These are phyloP conservation scores for Xerocomus spinulosus DNA, from an alignment of 768 basidiomycete species.

Conservation along the genomic window DNA sequence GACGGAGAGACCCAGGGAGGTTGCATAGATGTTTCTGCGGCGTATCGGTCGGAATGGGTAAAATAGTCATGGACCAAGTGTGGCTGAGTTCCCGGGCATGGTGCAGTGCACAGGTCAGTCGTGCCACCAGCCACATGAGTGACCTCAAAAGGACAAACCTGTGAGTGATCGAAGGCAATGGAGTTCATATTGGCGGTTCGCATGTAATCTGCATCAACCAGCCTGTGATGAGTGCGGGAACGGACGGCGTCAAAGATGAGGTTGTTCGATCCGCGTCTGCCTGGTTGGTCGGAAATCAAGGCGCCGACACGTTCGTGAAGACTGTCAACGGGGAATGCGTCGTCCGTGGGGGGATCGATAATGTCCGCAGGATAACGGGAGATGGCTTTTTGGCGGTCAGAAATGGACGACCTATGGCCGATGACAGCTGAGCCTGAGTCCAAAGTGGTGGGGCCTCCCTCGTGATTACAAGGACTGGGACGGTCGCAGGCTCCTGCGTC, in stretches of 20 bases:
- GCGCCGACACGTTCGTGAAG: constrained; percentile 11
- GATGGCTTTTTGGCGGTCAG: constrained; percentile 18
- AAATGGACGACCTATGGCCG: constrained; percentile 7
- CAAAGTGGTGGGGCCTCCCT: constrained; percentile 11
- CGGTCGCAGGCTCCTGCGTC: constrained; percentile 17
- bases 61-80: constrained; percentile 24
- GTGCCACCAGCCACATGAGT: constrained; percentile 20
- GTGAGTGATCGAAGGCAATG: constrained; percentile 20
- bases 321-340: constrained; percentile 12
- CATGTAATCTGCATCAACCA: constrained; percentile 18
- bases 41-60: constrained; percentile 21
- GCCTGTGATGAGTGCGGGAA: constrained; percentile 23
- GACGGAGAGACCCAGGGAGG: constrained; percentile 27
- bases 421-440: constrained; percentile 10
- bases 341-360: constrained; percentile 12
- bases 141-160: constrained; percentile 18
- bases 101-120: constrained; percentile 23
- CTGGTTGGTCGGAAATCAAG: constrained; percentile 20
- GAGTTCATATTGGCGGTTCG: constrained; percentile 20
- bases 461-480: constrained; percentile 19
- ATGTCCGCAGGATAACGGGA: constrained; percentile 16
- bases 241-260: constrained; percentile 37
- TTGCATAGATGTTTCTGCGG: constrained; percentile 19
- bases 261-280: constrained; percentile 35
- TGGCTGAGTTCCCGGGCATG: constrained; percentile 23